These are phyloP conservation scores for Calycina herbarum DNA, from an alignment of 2,329 filamentous ascomycete species.

Conservation along the genomic window DNA sequence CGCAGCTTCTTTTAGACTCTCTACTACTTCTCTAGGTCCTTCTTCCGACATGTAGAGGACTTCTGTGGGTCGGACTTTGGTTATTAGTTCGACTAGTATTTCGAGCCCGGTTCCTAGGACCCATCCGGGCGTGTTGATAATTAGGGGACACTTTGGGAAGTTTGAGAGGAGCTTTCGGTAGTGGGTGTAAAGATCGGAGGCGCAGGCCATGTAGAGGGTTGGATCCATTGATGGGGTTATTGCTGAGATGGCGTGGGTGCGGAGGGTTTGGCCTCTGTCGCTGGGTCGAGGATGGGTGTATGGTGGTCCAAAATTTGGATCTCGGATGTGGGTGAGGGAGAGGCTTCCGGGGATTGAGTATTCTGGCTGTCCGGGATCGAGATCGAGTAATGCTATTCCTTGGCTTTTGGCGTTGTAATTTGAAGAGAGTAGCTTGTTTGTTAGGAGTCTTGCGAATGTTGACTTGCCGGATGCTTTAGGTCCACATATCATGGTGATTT, in stretches of 20 bases:
- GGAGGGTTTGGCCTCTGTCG: slow-evolving; percentile 45
- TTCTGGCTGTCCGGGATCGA: slow-evolving; percentile 78
- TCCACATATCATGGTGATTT: slow-evolving; percentile 61
- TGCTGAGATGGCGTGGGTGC: slow-evolving; percentile 67
- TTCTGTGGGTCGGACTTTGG: slow-evolving; percentile 55
- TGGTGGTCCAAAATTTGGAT: slow-evolving; percentile 64
- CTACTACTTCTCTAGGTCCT: slow-evolving; percentile 58
- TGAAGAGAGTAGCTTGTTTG: slow-evolving; percentile 59
- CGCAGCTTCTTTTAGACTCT: slow-evolving; percentile 48
- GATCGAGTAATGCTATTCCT: slow-evolving; percentile 61
- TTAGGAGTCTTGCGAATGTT: slow-evolving; percentile 66
- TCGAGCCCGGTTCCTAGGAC: slow-evolving; percentile 69
- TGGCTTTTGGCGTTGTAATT: slow-evolving; percentile 27
- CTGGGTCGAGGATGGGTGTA: slow-evolving; percentile 59
- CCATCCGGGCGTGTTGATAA: slow-evolving; percentile 77
- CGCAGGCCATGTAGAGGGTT: slow-evolving; percentile 65
- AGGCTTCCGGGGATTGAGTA: slow-evolving; percentile 69
- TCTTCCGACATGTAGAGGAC: slow-evolving; percentile 69
- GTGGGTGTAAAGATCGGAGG: slow-evolving; percentile 59
- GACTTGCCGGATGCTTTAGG: slow-evolving; percentile 76
- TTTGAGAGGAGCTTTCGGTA: slow-evolving; percentile 49
- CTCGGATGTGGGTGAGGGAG: slow-evolving; percentile 61
- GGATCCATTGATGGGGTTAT: slow-evolving; percentile 66
- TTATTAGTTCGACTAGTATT: slow-evolving; percentile 59
- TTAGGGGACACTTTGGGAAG: slow-evolving; percentile 52